These are phyloP conservation scores for Oidium heveae DNA, from an alignment of 2,329 filamentous ascomycete species.

Conservation along the genomic window DNA sequence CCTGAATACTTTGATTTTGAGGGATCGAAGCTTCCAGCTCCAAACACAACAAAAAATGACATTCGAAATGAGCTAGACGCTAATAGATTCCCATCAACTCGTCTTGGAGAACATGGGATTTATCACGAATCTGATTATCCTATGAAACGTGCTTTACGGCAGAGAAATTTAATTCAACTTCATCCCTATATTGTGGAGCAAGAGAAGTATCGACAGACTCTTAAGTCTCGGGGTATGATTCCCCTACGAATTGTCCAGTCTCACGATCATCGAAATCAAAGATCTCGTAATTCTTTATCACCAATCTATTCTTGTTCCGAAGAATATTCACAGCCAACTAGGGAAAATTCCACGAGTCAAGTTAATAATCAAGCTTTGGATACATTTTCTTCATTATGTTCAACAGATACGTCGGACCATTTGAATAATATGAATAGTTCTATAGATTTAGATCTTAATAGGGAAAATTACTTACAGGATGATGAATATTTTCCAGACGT, in stretches of 20 bases:
- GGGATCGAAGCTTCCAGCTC: neutral
- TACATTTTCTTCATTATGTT: neutral
- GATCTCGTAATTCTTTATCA: constrained; percentile 2
- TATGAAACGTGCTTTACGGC: constrained; percentile 7
- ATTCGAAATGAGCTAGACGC: neutral
- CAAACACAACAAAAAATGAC: neutral
- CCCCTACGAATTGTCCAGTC: constrained; percentile 10
- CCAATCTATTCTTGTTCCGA: constrained; percentile 8
- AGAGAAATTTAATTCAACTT: constrained; percentile 13
- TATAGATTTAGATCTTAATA: too few species aligned
- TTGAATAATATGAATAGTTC: too few species aligned
- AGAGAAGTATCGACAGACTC: constrained; percentile 10
- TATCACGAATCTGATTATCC: neutral
- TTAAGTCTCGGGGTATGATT: constrained; percentile 11
- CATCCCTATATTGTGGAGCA: constrained; percentile 14
- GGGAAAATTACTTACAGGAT: too few species aligned
- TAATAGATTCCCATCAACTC: neutral
- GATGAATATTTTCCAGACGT: too few species aligned
- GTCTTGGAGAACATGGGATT: neutral
- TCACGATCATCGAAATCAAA: constrained; percentile 5
- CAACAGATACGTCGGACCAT: neutral
- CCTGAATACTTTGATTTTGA: neutral
- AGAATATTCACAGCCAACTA: constrained; percentile 6
- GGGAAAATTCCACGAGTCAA: neutral
- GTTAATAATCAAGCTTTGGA: constrained; percentile 7